A percentile compares a stretch with the other conserved stretches of the same genome.
These are phyloP conservation scores for Claviceps africana DNA, from an alignment of 2,329 filamentous ascomycete species.

Conservation along the genomic window DNA sequence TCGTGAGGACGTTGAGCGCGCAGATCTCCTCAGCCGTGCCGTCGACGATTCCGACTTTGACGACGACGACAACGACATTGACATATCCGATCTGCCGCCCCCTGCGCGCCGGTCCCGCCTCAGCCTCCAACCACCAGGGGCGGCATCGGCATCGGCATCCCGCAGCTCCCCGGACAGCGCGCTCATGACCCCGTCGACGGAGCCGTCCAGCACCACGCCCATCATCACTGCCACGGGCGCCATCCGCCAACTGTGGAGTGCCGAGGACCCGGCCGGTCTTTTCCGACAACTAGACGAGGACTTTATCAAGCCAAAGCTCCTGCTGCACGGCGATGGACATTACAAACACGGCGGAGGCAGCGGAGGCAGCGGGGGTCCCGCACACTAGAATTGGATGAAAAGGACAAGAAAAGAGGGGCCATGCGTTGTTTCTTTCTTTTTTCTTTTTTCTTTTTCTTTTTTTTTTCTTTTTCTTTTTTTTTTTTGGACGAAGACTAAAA, in stretches of 20 bases:
- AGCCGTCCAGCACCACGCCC: conserved; percentile 16
- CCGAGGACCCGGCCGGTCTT: conserved; percentile 78
- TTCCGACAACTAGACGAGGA: conserved; percentile 91
- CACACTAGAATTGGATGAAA: not conserved
- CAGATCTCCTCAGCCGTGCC: conserved; percentile 39
- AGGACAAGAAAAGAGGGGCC: not conserved
- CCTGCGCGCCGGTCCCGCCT: conserved; percentile 31
- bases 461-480: not conserved
- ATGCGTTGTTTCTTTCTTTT: not conserved
- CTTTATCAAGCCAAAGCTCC: conserved; percentile 81
- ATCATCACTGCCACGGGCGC: conserved; percentile 60
- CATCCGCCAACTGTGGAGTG: conserved; percentile 66
- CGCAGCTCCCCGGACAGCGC: conserved; percentile 11
- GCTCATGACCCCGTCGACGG: conserved; percentile 17
- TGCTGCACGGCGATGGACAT: conserved; percentile 54
- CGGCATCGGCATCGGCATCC: too few species aligned
- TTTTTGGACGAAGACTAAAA: not conserved
- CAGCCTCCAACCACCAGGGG: conserved; percentile 11
- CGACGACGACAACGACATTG: conserved; percentile 37
- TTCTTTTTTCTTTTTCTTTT: not conserved
- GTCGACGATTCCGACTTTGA: conserved; percentile 46
- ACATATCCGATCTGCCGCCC: conserved; percentile 52
- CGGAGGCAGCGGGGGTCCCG: conserved; percentile 12
- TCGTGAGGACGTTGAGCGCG: conserved; percentile 36
- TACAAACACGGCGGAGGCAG: conserved; percentile 9